Evolutionary conservation across 805 yeast genomes (phyloP), one percentile per base, ranked within the genome.

Genomic region (Scheffersomyces stipitis): DNA sequence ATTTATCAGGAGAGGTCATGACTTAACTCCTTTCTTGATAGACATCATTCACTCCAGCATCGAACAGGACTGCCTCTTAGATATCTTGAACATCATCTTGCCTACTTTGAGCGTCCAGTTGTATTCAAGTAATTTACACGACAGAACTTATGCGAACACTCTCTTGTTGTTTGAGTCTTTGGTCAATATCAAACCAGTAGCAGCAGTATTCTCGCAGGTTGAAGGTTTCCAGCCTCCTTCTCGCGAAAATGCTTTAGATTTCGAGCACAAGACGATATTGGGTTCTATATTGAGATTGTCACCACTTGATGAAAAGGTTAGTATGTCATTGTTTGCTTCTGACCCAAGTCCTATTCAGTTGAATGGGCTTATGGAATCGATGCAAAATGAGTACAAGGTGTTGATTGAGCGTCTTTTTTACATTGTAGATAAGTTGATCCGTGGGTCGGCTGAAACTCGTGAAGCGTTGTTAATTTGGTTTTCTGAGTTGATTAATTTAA

Each of bases 221-320:
- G 76, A 78, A 32, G 71, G 72, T 1, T 82, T 83, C 53, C 69
- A 76, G 6, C 64, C 71, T 1, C 69, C 70, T 5, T 60, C 68
- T 33, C 45, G 58, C 10, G 36, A 48, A 4, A 62, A 73, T 8
- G 78, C 83, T 1, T 60, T 73, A 13, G 71, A 73, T 31, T 75
- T 75, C 50, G 95, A 86, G 51, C 63, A 64, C 12, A 66, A 69
- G 16, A 78, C 96, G 0, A 59, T 86, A 13, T 62, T 91, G 37
- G 98, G 97, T 2, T 84, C 95, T 5, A 68, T 88, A 20, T 73
- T 87, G 37, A 69, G 81, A 39, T 61, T 88, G 15, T 86, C 96
- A 0, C 96, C 96, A 0, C 62, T 89, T 31, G 71, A 77, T 31
- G 70, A 73, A 3, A 60, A 70, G n/a, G 66, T 69, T 15, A 75